Evolutionary conservation across 352 stramenopile species (phyloP).

Genomic region (Blastocystis sp.): DNA sequence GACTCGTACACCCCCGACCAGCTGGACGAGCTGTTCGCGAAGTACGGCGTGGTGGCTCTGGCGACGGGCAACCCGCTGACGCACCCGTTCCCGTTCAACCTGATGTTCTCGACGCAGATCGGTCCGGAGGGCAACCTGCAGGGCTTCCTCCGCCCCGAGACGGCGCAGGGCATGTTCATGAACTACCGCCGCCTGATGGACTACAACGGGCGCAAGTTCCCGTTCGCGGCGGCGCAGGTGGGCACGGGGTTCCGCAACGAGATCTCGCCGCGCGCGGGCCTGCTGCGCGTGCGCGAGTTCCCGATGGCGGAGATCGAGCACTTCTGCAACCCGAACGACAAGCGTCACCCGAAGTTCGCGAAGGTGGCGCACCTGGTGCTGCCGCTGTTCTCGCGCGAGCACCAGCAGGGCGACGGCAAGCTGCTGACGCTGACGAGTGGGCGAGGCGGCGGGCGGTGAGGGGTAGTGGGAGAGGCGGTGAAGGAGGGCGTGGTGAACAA

Average conservation of each 20-base stretch:
- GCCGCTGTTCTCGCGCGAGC: slow-evolving; percentile 85
- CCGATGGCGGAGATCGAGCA: slow-evolving; percentile 98
- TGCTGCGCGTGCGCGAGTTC: slow-evolving; percentile 97
- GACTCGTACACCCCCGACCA: slow-evolving; percentile 95
- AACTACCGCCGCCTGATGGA: slow-evolving; percentile 97
- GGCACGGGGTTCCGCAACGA: slow-evolving; percentile 87
- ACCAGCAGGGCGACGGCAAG: slow-evolving; percentile 93
- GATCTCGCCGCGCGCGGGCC: slow-evolving; percentile 90
- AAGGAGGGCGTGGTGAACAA: slow-evolving; percentile 90
- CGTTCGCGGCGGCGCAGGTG: slow-evolving; percentile 85
- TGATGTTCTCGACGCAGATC: slow-evolving; percentile 98
- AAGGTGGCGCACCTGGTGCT: slow-evolving; percentile 82
- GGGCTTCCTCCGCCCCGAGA: slow-evolving; percentile 96
- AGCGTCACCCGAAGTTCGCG: slow-evolving; percentile 91
- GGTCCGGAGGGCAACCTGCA: slow-evolving; percentile 90
- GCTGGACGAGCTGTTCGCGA: slow-evolving; percentile 86
- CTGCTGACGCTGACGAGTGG: slow-evolving; percentile 85
- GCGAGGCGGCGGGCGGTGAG: slow-evolving; percentile 60
- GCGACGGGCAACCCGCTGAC: slow-evolving; percentile 84
- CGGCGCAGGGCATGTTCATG: slow-evolving; percentile 96
- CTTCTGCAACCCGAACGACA: slow-evolving; percentile 97
- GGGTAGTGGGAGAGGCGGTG: slow-evolving; percentile 80
- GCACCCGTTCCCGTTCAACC: slow-evolving; percentile 96
- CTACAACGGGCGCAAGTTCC: slow-evolving; percentile 90
- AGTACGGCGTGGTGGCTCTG: slow-evolving; percentile 89